phyloP scores from a whole-genome alignment of 164 flowering plant species.

The Stephania yunnanensis region DNA sequence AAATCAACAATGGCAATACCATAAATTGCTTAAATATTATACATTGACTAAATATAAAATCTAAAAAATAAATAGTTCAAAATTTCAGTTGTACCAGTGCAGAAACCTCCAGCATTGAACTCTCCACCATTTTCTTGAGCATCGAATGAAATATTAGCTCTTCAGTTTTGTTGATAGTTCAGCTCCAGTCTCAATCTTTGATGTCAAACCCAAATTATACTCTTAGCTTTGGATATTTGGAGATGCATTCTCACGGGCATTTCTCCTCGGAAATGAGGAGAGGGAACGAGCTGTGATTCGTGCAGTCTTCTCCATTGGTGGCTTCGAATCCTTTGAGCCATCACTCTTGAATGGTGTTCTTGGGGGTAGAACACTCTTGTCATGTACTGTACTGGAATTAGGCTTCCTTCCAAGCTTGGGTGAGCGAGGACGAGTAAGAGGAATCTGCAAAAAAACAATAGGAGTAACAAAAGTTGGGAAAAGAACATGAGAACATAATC shows the following conservation, averaged over 20 bases:
- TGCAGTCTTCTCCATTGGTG: constrained; percentile 21
- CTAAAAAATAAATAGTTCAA: neutral
- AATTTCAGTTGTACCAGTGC: neutral
- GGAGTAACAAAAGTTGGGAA: neutral
- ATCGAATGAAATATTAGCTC: neutral
- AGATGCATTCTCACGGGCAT: constrained; percentile 47
- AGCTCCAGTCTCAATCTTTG: constrained; percentile 1
- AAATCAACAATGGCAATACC: neutral
- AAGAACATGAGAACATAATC: neutral
- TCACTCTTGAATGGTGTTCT: constrained; percentile 26
- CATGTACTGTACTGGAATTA: constrained; percentile 17
- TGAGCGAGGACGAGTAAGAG: constrained; percentile 30
- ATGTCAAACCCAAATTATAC: neutral
- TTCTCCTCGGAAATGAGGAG: constrained; percentile 27
- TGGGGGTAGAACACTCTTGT: constrained; percentile 30
- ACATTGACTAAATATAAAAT: neutral
- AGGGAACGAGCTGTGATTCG: constrained; percentile 18
- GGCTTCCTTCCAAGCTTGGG: constrained; percentile 47
- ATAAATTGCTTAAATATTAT: constrained; percentile 11
- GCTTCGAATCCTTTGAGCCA: constrained; percentile 29
- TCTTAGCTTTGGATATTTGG: constrained; percentile 54
- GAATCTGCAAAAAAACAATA: constrained; percentile 33
- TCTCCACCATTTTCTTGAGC: neutral
- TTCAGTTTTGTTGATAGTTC: neutral
- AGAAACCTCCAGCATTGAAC: neutral